These are phyloP conservation scores for Rhododendron vialii DNA, from an alignment of 148 eudicot species.

Conservation along the genomic window DNA sequence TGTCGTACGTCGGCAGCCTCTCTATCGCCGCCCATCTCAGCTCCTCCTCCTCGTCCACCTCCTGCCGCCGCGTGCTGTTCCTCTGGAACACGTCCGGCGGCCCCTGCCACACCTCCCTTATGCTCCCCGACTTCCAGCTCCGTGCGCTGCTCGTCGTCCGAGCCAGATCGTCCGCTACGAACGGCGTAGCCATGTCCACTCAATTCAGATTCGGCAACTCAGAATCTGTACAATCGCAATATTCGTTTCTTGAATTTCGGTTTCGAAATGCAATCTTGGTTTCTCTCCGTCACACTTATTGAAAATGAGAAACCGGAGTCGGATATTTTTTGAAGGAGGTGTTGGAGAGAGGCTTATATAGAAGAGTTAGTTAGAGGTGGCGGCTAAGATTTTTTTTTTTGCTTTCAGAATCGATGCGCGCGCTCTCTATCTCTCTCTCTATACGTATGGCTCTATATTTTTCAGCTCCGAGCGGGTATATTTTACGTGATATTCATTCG, in stretches of 20 bases:
- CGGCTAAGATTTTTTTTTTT: background rate
- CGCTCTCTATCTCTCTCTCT: background rate
- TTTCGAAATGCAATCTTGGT: background rate
- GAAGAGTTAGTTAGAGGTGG: background rate
- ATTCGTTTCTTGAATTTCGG: background rate
- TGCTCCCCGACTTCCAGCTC: slow-evolving; percentile 13
- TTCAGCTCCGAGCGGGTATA: too few relatives aligned
- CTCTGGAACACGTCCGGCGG: slow-evolving; percentile 17
- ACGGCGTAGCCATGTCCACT: background rate
- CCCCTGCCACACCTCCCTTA: slow-evolving; percentile 22
- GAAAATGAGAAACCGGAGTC: background rate
- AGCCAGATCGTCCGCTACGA: background rate
- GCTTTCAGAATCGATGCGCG: background rate
- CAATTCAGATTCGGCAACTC: background rate
- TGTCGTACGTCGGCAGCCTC: slow-evolving; percentile 23
- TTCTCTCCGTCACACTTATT: background rate
- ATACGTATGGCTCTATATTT: background rate
- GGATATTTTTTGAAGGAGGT: background rate
- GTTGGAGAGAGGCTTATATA: background rate
- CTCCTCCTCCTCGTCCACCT: slow-evolving; percentile 23
- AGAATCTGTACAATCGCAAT: background rate
- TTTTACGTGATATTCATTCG: too few relatives aligned
- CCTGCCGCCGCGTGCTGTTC: slow-evolving; percentile 4
- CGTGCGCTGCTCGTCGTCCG: background rate
- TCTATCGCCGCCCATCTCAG: slow-evolving; percentile 24